Evolutionary conservation across 2,329 filamentous ascomycete species (phyloP).

Genomic region (Alternaria consortialis): DNA sequence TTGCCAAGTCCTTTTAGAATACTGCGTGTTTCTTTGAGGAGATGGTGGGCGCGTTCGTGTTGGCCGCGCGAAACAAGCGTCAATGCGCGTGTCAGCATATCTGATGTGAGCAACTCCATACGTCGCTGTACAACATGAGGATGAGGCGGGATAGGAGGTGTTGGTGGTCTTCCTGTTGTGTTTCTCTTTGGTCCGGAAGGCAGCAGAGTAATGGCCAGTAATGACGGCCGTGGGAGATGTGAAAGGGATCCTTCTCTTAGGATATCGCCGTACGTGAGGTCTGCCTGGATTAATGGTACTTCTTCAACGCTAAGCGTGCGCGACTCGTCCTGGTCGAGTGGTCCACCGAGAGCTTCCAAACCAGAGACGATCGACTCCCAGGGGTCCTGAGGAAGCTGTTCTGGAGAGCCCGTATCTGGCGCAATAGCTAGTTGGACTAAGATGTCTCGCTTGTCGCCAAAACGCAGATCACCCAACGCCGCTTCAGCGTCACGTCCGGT

Average conservation of each 20-base stretch:
- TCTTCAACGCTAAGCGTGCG: slow-evolving; percentile 89
- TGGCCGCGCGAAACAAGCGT: slow-evolving; percentile 91
- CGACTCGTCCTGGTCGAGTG: slow-evolving; percentile 85
- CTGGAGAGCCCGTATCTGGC: slow-evolving; percentile 82
- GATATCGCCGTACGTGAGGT: slow-evolving; percentile 92
- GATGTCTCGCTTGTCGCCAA: slow-evolving; percentile 83
- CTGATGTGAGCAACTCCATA: slow-evolving; percentile 96
- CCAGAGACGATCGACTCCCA: slow-evolving; percentile 99
- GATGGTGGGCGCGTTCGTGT: slow-evolving; percentile 90
- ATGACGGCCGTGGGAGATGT: slow-evolving; percentile 86
- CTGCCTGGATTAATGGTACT: slow-evolving; percentile 92
- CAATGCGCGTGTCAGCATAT: slow-evolving; percentile 93
- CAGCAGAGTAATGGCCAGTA: slow-evolving; percentile 95
- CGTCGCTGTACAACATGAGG: slow-evolving; percentile 93
- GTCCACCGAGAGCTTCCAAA: slow-evolving; percentile 88
- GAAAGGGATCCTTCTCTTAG: slow-evolving; percentile 85
- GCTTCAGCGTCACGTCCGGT: slow-evolving; percentile 95
- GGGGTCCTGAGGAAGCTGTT: slow-evolving; percentile 88
- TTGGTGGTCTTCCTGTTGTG: slow-evolving; percentile 59
- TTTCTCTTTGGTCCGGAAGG: slow-evolving; percentile 73
- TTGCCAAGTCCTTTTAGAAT: slow-evolving; percentile 97
- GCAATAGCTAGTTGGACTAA: slow-evolving; percentile 87
- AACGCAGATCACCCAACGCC: slow-evolving; percentile 87
- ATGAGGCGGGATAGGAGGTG: slow-evolving; percentile 87
- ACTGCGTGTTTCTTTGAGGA: slow-evolving; percentile 90